Conservation (phyloP, 164 flowering plant genomes). For the Aristolochia fimbriata region DNA sequence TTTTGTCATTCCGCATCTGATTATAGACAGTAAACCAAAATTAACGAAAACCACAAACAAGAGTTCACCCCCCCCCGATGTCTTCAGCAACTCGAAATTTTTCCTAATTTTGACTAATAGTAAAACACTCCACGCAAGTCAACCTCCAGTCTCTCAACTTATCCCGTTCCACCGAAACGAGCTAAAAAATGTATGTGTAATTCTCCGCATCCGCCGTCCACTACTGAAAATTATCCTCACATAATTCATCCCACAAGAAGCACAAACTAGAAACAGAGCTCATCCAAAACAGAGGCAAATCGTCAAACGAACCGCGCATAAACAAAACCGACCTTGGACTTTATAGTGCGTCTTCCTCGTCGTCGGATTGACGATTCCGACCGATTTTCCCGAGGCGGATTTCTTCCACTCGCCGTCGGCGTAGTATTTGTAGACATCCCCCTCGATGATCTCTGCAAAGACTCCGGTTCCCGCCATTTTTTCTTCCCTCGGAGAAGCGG, state of each 20-base stretch:
- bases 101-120: no score
- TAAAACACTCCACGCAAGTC: no score
- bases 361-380: slow-evolving; percentile 82
- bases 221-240: not conserved
- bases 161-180: no score
- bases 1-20: no score
- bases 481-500: not conserved
- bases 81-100: no score
- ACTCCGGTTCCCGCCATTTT: slow-evolving; percentile 70
- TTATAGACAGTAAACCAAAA: no score
- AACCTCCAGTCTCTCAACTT: no score
- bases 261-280: not conserved
- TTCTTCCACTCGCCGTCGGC: slow-evolving; percentile 84
- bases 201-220: no score
- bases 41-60: no score
- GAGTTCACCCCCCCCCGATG: no score
- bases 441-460: slow-evolving; percentile 78
- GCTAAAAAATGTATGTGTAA: no score
- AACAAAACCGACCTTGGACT: slow-evolving; percentile 64
- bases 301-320: not conserved
- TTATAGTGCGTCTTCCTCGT: slow-evolving; percentile 81
- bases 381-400: slow-evolving; percentile 77
- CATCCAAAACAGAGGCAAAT: not conserved
- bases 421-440: slow-evolving; percentile 85
- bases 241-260: not conserved